Percentiles rank a stretch among this genome's conserved stretches.
Conservation (phyloP, 2,329 filamentous ascomycete species). For the Chaetomium olivaceum region DNA sequence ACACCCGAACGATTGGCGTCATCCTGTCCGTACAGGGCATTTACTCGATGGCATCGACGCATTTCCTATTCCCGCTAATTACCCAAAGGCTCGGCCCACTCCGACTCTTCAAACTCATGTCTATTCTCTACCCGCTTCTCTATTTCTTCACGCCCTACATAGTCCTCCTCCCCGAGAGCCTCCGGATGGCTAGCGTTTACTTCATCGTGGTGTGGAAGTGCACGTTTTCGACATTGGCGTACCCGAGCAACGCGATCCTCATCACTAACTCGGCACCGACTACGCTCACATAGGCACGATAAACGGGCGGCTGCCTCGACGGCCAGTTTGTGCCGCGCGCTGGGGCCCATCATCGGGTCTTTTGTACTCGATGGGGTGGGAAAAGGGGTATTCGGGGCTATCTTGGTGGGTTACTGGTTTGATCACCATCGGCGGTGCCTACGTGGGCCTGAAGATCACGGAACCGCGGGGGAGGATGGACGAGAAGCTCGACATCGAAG, state of each 20-base stretch:
- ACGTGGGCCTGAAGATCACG: constrained; percentile 73
- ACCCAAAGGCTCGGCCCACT: constrained; percentile 75
- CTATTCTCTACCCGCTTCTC: constrained; percentile 80
- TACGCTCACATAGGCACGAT: constrained; percentile 84
- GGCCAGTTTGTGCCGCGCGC: constrained; percentile 82
- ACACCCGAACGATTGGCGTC: constrained; percentile 80
- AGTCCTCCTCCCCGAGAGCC: constrained; percentile 71
- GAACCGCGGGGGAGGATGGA: constrained; percentile 56
- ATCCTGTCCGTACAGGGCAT: constrained; percentile 87
- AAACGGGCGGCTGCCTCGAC: constrained; percentile 92
- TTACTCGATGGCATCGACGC: constrained; percentile 84
- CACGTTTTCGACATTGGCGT: constrained; percentile 86
- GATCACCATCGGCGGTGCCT: constrained; percentile 72
- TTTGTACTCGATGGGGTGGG: constrained; percentile 77
- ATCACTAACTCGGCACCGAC: constrained; percentile 86
- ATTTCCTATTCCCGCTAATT: constrained; percentile 79
- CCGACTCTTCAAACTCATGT: constrained; percentile 77
- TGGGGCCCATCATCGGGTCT: constrained; percentile 87
- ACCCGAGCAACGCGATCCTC: constrained; percentile 86
- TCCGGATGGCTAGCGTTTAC: constrained; percentile 76
- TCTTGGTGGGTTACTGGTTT: constrained; percentile 90
- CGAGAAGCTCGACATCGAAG: constrained; percentile 38
- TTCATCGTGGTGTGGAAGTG: constrained; percentile 85
- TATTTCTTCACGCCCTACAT: constrained; percentile 90
- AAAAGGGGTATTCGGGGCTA: constrained; percentile 79